Conservation (phyloP, 495 filamentous ascomycete genomes). For the Parathielavia hyrcaniae region DNA sequence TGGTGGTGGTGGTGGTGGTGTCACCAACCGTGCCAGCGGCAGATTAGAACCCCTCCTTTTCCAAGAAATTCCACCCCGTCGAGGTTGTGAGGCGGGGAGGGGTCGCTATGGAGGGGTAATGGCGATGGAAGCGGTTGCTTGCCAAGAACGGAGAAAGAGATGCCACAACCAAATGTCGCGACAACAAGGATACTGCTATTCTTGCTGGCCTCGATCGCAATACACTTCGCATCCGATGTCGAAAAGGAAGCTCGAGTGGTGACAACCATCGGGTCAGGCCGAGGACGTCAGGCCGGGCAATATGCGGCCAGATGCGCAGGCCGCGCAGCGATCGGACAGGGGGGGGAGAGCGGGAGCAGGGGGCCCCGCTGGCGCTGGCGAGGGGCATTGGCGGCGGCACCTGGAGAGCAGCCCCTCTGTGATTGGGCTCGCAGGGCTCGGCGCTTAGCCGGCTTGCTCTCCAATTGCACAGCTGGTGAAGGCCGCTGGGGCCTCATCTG, state of each 20-base stretch:
- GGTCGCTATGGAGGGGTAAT: neutral
- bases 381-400: conserved; percentile 21
- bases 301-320: conserved; percentile 37
- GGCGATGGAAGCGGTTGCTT: neutral
- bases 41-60: neutral
- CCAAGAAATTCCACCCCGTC: neutral
- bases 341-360: conserved; percentile 6
- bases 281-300: conserved; percentile 27
- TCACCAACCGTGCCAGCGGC: neutral
- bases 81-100: neutral
- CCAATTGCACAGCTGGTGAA: no score
- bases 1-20: no score
- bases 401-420: conserved; percentile 19
- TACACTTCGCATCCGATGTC: neutral
- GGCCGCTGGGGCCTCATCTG: conserved; percentile 2
- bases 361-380: conserved; percentile 3
- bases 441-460: conserved; percentile 28
- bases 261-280: neutral
- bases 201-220: neutral
- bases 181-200: neutral
- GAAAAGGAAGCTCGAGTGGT: conserved; percentile 7
- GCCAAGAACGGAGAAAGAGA: neutral
- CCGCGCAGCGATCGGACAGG: conserved; percentile 19
- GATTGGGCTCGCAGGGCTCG: conserved; percentile 29
- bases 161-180: neutral